These are phyloP conservation scores for Cercospora sp. DNA, from an alignment of 2,329 filamentous ascomycete species.

Conservation along the genomic window DNA sequence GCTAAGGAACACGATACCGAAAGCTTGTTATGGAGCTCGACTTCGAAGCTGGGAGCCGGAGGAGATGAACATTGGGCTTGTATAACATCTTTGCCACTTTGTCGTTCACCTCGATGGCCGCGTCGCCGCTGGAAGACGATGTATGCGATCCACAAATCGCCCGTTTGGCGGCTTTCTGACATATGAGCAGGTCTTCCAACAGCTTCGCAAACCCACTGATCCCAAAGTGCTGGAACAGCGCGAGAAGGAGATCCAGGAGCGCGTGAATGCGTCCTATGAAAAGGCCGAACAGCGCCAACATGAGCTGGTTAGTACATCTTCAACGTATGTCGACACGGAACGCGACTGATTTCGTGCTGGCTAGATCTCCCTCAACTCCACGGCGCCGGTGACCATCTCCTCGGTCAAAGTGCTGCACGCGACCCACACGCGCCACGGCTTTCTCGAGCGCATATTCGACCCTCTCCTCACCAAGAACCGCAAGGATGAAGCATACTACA, in stretches of 20 bases:
- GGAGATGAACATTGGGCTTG: background rate
- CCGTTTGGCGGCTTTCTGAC: background rate
- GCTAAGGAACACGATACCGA: background rate
- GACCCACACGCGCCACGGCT: slow-evolving; percentile 75
- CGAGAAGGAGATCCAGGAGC: slow-evolving; percentile 61
- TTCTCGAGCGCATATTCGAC: slow-evolving; percentile 78
- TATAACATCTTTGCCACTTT: background rate
- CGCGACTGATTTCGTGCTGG: background rate
- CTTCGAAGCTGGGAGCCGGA: background rate
- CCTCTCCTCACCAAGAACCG: slow-evolving; percentile 70
- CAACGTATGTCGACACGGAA: no score
- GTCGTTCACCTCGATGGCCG: slow-evolving; percentile 10
- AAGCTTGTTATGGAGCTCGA: background rate
- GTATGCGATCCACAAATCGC: background rate
- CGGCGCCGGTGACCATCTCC: slow-evolving; percentile 83
- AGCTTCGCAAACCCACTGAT: slow-evolving; percentile 59
- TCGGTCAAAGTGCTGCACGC: slow-evolving; percentile 82
- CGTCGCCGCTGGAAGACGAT: slow-evolving; percentile 12
- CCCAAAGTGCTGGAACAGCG: slow-evolving; percentile 60
- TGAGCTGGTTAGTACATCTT: slow-evolving; percentile 59
- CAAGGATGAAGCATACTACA: slow-evolving; percentile 56
- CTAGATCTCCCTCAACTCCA: slow-evolving; percentile 77
- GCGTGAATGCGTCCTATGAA: slow-evolving; percentile 58
- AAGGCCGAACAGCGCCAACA: slow-evolving; percentile 64
- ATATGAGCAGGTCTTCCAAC: slow-evolving; percentile 57